Conservation (phyloP, 192 early-diverging fungal genomes). For the Podila epicladia region DNA sequence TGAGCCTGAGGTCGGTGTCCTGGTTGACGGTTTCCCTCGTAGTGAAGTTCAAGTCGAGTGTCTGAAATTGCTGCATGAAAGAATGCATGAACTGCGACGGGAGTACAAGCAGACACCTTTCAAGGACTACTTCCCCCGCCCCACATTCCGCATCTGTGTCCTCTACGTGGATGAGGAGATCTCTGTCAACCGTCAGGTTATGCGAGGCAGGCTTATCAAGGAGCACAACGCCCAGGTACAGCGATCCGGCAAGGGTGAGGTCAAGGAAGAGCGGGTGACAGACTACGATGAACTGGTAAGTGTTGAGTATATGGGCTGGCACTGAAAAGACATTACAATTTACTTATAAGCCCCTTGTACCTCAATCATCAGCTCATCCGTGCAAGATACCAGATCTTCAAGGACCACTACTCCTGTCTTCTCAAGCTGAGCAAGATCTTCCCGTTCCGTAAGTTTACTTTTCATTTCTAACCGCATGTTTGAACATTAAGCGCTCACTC, state of each 20-base stretch:
- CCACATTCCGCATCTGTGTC: slow-evolving; percentile 65
- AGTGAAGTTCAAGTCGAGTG: slow-evolving; percentile 67
- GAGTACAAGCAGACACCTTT: slow-evolving; percentile 61
- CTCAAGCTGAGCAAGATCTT: slow-evolving; percentile 65
- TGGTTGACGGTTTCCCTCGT: slow-evolving; percentile 67
- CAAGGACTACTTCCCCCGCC: slow-evolving; percentile 63
- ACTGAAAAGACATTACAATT: neutral
- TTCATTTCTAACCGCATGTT: neutral
- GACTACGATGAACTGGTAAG: slow-evolving; percentile 63
- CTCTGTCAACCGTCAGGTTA: slow-evolving; percentile 60
- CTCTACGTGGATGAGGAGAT: slow-evolving; percentile 69
- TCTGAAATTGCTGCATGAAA: slow-evolving; percentile 61
- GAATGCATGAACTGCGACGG: slow-evolving; percentile 61
- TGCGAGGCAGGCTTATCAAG: slow-evolving; percentile 56
- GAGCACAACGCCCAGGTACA: slow-evolving; percentile 61
- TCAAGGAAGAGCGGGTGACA: slow-evolving; percentile 65
- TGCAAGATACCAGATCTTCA: slow-evolving; percentile 65
- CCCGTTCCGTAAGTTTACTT: slow-evolving; percentile 61
- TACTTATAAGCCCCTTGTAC: neutral
- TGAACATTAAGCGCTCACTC: neutral
- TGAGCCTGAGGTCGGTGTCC: slow-evolving; percentile 61
- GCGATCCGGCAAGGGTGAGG: slow-evolving; percentile 60
- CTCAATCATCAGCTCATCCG: slow-evolving; percentile 54
- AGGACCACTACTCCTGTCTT: slow-evolving; percentile 64
- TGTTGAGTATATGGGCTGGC: neutral